phyloP scores from a whole-genome alignment of 1,139 yeast genomes.

The Trichomonascaceae sp. region DNA sequence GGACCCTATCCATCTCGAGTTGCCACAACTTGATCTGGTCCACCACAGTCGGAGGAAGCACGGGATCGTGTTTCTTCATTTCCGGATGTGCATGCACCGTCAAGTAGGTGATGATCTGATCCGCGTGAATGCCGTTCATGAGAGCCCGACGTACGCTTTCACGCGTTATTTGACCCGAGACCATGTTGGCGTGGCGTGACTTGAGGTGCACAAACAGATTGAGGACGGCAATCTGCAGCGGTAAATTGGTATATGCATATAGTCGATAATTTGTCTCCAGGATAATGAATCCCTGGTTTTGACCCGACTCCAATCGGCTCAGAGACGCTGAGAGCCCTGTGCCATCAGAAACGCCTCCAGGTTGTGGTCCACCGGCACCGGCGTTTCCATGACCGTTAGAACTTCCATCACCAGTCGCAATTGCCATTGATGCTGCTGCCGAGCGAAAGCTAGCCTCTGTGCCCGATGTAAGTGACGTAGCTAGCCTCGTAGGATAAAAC shows the following conservation, averaged over 20 bases:
- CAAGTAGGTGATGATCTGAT: conserved; percentile 78
- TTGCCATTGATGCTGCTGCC: conserved; percentile 20
- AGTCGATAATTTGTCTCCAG: conserved; percentile 88
- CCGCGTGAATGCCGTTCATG: conserved; percentile 84
- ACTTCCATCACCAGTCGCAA: conserved; percentile 12
- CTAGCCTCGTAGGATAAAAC: conserved; percentile 83
- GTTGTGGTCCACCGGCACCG: conserved; percentile 2
- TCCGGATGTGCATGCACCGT: conserved; percentile 94
- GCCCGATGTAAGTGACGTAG: conserved; percentile 71
- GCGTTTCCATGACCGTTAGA: conserved; percentile 12
- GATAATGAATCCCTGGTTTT: conserved; percentile 44
- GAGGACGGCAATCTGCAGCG: conserved; percentile 85
- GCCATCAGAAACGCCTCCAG: neutral
- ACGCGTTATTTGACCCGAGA: conserved; percentile 84
- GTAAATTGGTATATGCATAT: conserved; percentile 90
- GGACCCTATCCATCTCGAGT: conserved; percentile 83
- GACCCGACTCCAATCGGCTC: conserved; percentile 1
- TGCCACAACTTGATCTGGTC: conserved; percentile 97
- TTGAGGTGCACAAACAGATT: conserved; percentile 76
- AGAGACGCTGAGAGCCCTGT: conserved; percentile 12
- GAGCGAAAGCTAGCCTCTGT: conserved; percentile 35
- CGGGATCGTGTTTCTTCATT: conserved; percentile 39
- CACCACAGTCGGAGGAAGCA: conserved; percentile 87
- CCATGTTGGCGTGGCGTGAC: conserved; percentile 82
- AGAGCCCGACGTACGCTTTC: conserved; percentile 82